Evolutionary conservation across 306 rosid species (phyloP), one percentile per base, ranked within the genome.

Genomic region (Leucaena leucocephala): DNA sequence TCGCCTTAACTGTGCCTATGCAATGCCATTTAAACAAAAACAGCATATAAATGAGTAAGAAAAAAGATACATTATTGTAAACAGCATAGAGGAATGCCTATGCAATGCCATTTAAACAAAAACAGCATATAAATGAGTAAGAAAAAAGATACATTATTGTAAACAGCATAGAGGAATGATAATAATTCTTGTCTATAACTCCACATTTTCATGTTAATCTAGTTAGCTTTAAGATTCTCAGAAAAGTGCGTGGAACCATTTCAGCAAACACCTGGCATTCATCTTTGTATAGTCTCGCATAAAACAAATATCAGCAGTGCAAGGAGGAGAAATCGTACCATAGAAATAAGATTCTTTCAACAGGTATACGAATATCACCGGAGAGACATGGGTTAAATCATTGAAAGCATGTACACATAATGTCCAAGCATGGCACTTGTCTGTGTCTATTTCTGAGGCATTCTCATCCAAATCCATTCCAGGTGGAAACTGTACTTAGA

Each of bases 1-100:
- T 86, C 40, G 97, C 98, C 88, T 93, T 96, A 72, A 85, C 85
- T 44, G 97, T 91, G 67, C 99, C 98, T 96, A 68, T 78, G 54
- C 80, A 82, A 85, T 78, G 81, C 49, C 71, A 84, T 80, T 62
- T 49, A 39, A 82, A 42, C 64, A 85, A 83, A 74, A 83, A 81
- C 74, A 82, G 70, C 79, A 77, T 22, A 72, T 35, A 55, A 68
- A 85, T 74, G 43, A 35, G 21, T 63, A 35, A 35, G 44, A 54
- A 81, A 78, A 40, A 43, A 36, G 52, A 78, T 75, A 61, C 4
- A 78, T n/a, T 45, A 35, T 71, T 42, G 65, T 27, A 46, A 46
- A 2, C 15, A 46, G 4, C 15, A 9, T n/a, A n/a, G n/a, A n/a
- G n/a, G n/a, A n/a, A n/a, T 91, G 67, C 99, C 98, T 96, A 68